Percentiles rank a stretch among this genome's conserved stretches.
Evolutionary conservation across 306 rosid species (phyloP).

Genomic region (Chamaecrista fasciculata): DNA sequence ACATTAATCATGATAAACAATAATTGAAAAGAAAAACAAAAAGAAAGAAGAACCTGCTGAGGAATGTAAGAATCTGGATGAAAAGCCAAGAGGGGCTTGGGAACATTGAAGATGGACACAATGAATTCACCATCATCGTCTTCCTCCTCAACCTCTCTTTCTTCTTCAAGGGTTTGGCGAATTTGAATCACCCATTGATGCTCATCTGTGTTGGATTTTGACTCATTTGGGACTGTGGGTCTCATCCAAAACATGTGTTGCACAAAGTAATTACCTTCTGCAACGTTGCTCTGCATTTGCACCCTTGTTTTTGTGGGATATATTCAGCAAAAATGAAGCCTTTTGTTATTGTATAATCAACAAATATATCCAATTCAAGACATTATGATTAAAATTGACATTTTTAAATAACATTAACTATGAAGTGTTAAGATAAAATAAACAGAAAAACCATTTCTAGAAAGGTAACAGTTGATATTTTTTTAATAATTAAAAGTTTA

Average conservation of each 20-base stretch:
- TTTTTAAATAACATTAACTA: no score
- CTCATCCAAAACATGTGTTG: conserved; percentile 27
- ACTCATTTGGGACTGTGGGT: conserved; percentile 27
- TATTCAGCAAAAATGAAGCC: neutral
- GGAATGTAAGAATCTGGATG: conserved; percentile 69
- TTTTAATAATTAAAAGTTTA: no score
- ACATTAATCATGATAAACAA: no score
- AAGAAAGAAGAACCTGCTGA: conserved; percentile 18
- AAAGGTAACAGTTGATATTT: no score
- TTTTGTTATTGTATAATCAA: no score
- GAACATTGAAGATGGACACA: conserved; percentile 76
- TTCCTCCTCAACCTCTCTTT: conserved; percentile 53
- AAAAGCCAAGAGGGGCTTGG: conserved; percentile 39
- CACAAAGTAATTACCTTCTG: neutral
- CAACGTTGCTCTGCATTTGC: neutral
- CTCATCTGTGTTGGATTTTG: conserved; percentile 55
- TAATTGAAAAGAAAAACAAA: no score
- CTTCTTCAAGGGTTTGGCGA: conserved; percentile 52
- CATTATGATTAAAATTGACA: no score
- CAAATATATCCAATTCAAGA: no score
- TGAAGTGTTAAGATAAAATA: no score
- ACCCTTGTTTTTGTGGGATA: neutral
- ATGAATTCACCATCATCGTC: conserved; percentile 31
- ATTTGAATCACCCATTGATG: conserved; percentile 65
- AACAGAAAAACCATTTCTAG: no score